Conservation (phyloP, 2,329 filamentous ascomycete genomes). For the Aspergillus aculeatus region DNA sequence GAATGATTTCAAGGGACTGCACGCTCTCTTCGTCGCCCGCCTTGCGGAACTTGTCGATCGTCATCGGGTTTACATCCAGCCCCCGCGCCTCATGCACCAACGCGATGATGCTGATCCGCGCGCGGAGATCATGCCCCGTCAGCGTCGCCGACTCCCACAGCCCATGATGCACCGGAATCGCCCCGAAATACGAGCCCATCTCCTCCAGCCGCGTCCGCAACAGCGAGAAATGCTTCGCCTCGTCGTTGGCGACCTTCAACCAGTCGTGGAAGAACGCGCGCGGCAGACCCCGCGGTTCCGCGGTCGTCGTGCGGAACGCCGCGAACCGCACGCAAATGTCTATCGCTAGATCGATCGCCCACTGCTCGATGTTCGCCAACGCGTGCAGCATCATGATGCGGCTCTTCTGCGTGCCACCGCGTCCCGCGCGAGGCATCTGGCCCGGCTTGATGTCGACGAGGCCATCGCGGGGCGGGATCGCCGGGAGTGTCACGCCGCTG, state of each 20-base stretch:
- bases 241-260: conserved; percentile 50
- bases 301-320: conserved; percentile 39
- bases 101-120: conserved; percentile 49
- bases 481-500: conserved; percentile 34
- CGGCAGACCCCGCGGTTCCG: conserved; percentile 32
- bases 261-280: conserved; percentile 50
- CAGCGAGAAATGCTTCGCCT: conserved; percentile 51
- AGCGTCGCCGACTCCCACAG: conserved; percentile 47
- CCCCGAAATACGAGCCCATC: conserved; percentile 46
- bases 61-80: conserved; percentile 49
- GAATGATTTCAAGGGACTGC: conserved; percentile 44
- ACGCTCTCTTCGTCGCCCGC: conserved; percentile 45
- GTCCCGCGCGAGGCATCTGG: conserved; percentile 42
- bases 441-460: conserved; percentile 41
- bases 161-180: conserved; percentile 48
- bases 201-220: conserved; percentile 48
- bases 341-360: conserved; percentile 50
- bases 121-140: conserved; percentile 47
- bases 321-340: conserved; percentile 50
- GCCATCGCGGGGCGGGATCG: conserved; percentile 44
- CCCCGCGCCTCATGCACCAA: conserved; percentile 51
- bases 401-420: conserved; percentile 46
- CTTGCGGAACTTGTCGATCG: conserved; percentile 49
- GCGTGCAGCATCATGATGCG: conserved; percentile 49
- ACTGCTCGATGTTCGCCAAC: conserved; percentile 50